Percentiles rank a stretch among this genome's conserved stretches.
Conservation (phyloP, 2,329 filamentous ascomycete genomes). For the Xylaria sp. region DNA sequence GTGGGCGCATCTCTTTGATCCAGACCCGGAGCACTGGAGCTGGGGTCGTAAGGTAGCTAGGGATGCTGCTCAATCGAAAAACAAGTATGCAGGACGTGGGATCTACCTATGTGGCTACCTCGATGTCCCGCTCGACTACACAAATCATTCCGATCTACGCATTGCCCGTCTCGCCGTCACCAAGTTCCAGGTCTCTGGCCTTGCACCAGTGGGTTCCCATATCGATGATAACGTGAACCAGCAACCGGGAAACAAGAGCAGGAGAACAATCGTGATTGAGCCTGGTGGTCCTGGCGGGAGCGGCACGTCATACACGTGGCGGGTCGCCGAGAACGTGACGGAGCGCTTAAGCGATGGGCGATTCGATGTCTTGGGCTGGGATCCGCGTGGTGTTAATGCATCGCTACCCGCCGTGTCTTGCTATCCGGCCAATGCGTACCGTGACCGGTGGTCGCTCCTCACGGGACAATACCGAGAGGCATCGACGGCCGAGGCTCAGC, state of each 20-base stretch:
- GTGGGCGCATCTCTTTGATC: conserved; percentile 52
- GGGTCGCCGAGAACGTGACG: conserved; percentile 45
- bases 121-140: conserved; percentile 28
- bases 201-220: conserved; percentile 38
- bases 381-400: conserved; percentile 58
- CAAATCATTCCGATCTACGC: conserved; percentile 16
- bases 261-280: conserved; percentile 55
- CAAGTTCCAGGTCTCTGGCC: conserved; percentile 55
- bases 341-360: conserved; percentile 49
- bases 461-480: conserved; percentile 48
- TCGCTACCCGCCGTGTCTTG: conserved; percentile 53
- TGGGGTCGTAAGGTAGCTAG: conserved; percentile 46
- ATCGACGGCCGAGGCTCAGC: conserved; percentile 44
- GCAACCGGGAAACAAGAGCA: conserved; percentile 46
- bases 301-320: conserved; percentile 51
- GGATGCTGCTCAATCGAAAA: neutral
- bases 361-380: conserved; percentile 59
- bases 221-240: conserved; percentile 6
- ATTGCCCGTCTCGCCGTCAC: conserved; percentile 55
- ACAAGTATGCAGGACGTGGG: conserved; percentile 35
- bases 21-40: conserved; percentile 52
- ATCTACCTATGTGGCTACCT: conserved; percentile 31
- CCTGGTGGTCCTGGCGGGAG: conserved; percentile 58
- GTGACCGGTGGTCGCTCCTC: conserved; percentile 54
- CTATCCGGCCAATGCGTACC: conserved; percentile 52